phyloP scores from a whole-genome alignment of 768 basidiomycete genomes.

The Rhodosporidiobolus odoratus region DNA sequence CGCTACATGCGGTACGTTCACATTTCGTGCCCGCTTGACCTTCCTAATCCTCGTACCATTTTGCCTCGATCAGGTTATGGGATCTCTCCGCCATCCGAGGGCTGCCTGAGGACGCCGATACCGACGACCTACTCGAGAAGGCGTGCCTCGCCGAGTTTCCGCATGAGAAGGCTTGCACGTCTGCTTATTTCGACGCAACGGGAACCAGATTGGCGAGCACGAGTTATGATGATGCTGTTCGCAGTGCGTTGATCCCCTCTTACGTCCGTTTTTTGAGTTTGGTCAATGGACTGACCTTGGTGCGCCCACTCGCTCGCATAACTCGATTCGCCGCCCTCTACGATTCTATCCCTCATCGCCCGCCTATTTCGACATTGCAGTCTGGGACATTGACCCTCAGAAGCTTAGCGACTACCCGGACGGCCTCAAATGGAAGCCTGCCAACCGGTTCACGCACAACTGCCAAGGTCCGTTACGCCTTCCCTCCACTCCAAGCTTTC shows the following conservation, averaged over 20 bases:
- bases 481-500: neutral
- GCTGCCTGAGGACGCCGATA: neutral
- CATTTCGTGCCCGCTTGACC: neutral
- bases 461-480: conserved; percentile 42
- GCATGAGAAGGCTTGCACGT: conserved; percentile 39
- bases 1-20: conserved; percentile 25
- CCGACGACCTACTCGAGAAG: conserved; percentile 12
- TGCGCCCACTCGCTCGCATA: too few species aligned
- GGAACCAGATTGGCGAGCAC: conserved; percentile 48
- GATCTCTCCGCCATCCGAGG: conserved; percentile 32
- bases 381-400: conserved; percentile 44
- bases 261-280: neutral
- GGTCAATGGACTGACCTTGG: neutral
- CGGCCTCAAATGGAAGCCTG: conserved; percentile 17
- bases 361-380: conserved; percentile 29
- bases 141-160: conserved; percentile 38
- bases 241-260: conserved; percentile 24
- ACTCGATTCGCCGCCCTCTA: neutral
- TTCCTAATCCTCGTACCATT: neutral
- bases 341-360: conserved; percentile 25
- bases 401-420: conserved; percentile 36
- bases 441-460: conserved; percentile 44
- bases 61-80: conserved; percentile 28
- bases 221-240: conserved; percentile 49
- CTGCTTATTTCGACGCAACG: conserved; percentile 48